phyloP scores from a whole-genome alignment of 441 rosid genomes.

The Populus hybrid region DNA sequence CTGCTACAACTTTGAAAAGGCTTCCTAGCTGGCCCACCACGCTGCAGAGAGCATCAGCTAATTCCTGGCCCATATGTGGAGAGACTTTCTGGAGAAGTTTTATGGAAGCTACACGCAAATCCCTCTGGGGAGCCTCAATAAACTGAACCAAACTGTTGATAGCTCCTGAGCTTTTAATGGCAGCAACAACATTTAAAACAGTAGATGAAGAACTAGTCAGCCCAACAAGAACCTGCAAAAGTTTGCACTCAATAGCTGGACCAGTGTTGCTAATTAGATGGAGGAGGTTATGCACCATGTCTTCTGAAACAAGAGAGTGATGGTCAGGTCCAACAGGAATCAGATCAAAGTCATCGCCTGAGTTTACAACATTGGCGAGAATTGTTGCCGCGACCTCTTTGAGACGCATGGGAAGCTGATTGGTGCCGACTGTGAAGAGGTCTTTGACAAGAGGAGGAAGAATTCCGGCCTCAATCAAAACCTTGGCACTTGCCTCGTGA shows the following conservation, averaged over 20 bases:
- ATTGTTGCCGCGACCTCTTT: conserved; percentile 95
- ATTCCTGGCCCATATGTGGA: conserved; percentile 80
- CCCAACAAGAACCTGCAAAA: conserved; percentile 95
- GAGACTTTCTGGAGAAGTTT: conserved; percentile 88
- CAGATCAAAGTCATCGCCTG: conserved; percentile 69
- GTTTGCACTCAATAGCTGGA: conserved; percentile 93
- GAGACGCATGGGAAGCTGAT: conserved; percentile 73
- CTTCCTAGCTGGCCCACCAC: conserved; percentile 81
- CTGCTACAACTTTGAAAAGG: conserved; percentile 68
- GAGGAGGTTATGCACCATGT: conserved; percentile 71
- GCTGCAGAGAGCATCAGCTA: conserved; percentile 77
- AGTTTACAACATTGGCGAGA: conserved; percentile 83
- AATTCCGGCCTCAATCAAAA: conserved; percentile 76
- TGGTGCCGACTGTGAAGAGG: conserved; percentile 69
- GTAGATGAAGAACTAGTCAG: conserved; percentile 62
- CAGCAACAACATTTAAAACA: conserved; percentile 68
- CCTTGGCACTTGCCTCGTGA: conserved; percentile 73
- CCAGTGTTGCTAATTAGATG: conserved; percentile 94
- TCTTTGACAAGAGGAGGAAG: conserved; percentile 87
- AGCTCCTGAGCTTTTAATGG: conserved; percentile 90
- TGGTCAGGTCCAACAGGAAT: conserved; percentile 60
- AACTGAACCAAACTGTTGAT: conserved; percentile 93
- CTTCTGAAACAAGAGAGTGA: conserved; percentile 83
- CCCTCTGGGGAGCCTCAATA: conserved; percentile 80
- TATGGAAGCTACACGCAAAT: conserved; percentile 78